phyloP scores from a whole-genome alignment of 148 eudicot genomes.

The Linanthus parryae region DNA sequence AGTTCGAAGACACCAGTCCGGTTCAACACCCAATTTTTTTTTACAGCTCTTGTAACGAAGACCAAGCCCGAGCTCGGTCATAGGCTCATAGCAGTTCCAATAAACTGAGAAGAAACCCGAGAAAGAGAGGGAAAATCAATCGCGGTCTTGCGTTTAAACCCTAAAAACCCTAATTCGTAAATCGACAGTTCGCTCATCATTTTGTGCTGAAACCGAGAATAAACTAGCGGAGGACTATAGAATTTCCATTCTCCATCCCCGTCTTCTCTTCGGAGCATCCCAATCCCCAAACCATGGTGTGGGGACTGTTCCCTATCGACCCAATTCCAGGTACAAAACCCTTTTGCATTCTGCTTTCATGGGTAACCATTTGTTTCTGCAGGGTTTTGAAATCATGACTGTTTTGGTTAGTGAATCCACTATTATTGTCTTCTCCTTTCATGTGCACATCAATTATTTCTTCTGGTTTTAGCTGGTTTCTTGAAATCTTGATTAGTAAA shows the following conservation, averaged over 20 bases:
- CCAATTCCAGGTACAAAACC: slow-evolving; percentile 53
- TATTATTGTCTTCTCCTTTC: not conserved
- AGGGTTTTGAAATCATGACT: too few species aligned
- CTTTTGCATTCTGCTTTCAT: not conserved
- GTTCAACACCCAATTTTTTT: too few species aligned
- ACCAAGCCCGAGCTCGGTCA: too few species aligned
- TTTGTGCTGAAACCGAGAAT: too few species aligned
- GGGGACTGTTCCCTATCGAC: slow-evolving; percentile 73
- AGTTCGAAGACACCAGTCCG: too few species aligned
- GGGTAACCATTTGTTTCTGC: not conserved
- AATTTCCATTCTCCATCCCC: not conserved
- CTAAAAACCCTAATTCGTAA: not conserved
- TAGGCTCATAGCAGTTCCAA: too few species aligned
- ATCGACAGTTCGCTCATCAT: not conserved
- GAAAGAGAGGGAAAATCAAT: not conserved
- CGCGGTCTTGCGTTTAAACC: not conserved
- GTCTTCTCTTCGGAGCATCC: not conserved
- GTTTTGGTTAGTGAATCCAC: too few species aligned
- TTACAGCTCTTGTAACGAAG: too few species aligned
- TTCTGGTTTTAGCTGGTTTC: not conserved
- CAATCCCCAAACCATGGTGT: slow-evolving; percentile 47
- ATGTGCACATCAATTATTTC: not conserved
- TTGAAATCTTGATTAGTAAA: too few species aligned
- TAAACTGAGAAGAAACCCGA: not conserved
- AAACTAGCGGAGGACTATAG: too few species aligned